phyloP scores from a whole-genome alignment of 179 eudicot genomes.

The Gypsophila paniculata region DNA sequence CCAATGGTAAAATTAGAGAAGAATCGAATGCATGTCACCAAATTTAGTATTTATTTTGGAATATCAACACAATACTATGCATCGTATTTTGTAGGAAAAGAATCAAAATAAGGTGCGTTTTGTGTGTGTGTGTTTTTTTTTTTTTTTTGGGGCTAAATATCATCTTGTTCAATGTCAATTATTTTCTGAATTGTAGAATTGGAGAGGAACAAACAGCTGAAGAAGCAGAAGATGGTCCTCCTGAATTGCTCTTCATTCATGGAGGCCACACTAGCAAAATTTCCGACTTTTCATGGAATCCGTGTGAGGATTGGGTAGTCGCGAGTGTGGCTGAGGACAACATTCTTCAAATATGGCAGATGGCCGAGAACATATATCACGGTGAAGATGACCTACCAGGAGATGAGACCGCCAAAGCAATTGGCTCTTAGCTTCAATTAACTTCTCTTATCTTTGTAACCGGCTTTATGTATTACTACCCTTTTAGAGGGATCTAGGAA shows the following conservation, averaged over 20 bases:
- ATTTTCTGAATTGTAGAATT: conserved; percentile 40
- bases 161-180: too few relatives aligned
- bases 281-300: conserved; percentile 93
- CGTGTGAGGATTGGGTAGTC: conserved; percentile 83
- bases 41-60: too few relatives aligned
- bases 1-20: too few relatives aligned
- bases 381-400: conserved; percentile 69
- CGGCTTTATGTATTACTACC: neutral
- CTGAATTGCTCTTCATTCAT: conserved; percentile 78
- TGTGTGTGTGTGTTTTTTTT: too few relatives aligned
- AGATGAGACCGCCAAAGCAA: conserved; percentile 42
- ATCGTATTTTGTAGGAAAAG: too few relatives aligned
- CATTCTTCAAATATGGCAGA: conserved; percentile 93
- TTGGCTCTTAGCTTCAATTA: conserved; percentile 22
- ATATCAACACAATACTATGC: too few relatives aligned
- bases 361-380: conserved; percentile 88
- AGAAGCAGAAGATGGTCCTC: conserved; percentile 89
- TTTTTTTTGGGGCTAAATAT: too few relatives aligned
- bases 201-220: conserved; percentile 75
- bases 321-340: conserved; percentile 94
- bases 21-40: too few relatives aligned
- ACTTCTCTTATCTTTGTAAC: neutral
- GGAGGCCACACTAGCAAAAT: conserved; percentile 93
- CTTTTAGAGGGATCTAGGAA: neutral
- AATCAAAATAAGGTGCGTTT: too few relatives aligned